A percentile compares a stretch with the other conserved stretches of the same genome.
phyloP scores from a whole-genome alignment of 2,329 filamentous ascomycete genomes.

The Stemphylium vesicarium region DNA sequence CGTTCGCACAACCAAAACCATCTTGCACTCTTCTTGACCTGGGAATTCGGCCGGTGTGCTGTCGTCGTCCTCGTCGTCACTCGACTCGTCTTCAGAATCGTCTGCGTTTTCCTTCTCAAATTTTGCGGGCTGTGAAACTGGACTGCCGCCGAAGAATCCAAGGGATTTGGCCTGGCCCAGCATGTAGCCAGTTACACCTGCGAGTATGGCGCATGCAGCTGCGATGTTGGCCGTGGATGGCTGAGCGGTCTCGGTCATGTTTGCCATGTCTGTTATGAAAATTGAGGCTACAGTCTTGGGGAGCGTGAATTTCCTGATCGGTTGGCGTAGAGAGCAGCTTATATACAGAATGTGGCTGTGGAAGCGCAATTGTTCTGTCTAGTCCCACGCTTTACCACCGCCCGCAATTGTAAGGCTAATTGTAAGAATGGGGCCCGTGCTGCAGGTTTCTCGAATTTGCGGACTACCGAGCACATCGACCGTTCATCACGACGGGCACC shows the following conservation, averaged over 20 bases:
- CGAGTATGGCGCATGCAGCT: slow-evolving; percentile 74
- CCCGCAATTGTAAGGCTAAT: slow-evolving; percentile 6
- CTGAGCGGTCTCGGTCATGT: slow-evolving; percentile 44
- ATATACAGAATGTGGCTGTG: background rate
- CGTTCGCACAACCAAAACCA: slow-evolving; percentile 89
- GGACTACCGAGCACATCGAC: slow-evolving; percentile 31
- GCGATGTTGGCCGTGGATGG: slow-evolving; percentile 67
- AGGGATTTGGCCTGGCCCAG: slow-evolving; percentile 69
- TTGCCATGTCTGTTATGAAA: background rate
- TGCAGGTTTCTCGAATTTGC: slow-evolving; percentile 20
- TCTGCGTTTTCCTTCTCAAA: slow-evolving; percentile 22
- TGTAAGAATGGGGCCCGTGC: slow-evolving; percentile 8
- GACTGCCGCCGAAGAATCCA: slow-evolving; percentile 70
- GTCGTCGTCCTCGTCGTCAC: slow-evolving; percentile 37
- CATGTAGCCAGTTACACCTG: slow-evolving; percentile 79
- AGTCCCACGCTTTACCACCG: background rate
- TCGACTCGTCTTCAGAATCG: slow-evolving; percentile 39
- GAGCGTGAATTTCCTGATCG: too few relatives aligned
- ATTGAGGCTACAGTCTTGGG: background rate
- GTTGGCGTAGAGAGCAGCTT: too few relatives aligned
- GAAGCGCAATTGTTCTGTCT: background rate
- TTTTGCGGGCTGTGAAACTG: slow-evolving; percentile 36
- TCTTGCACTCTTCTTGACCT: slow-evolving; percentile 82
- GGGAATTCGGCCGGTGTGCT: slow-evolving; percentile 53
- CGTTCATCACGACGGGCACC: slow-evolving; percentile 24